Base-by-base conservation (phyloP, 176 grass and related monocot genomes). In the Aegilops longissima region DNA sequence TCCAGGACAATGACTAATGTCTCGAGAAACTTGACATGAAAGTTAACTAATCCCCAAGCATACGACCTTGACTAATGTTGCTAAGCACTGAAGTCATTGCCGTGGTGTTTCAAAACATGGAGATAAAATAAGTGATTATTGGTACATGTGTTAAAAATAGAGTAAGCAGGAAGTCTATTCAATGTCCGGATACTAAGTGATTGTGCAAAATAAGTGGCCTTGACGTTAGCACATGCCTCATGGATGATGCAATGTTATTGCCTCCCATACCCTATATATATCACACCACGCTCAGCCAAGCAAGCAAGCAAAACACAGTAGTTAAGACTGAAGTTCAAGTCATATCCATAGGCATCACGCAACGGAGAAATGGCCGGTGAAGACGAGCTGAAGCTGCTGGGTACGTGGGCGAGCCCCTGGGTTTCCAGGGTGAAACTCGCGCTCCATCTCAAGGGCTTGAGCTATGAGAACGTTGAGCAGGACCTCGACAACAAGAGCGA, bases 401-500 rank as follows among this genome's bases (percentile, higher is more conserved):
- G 85, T 9, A 6, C 17, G 1, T 78, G 82, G 78, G 3, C 21
- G 5, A 92, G 90, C 54, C 29, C 87, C 62, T 16, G 76, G 63
- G 9, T 23, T 10, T 23, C 67, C 2, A n/a, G 86, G 25, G 82
- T 88, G 66, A 66, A 83, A 18, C 74, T 92, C 4, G 88, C 86
- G 10, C 87, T 84, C 30, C 21, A 56, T 31, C 47, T 84, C 66
- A 89, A 89, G 40, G 66, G 81, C 66, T n/a, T 80, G 56, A 73
- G 30, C 81, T 89, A 89, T 1, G 85, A 87, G 29, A 11, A 84
- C 29, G 1, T 73, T 3, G 73, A 89, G 80, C 51, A 93, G 56
- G 78, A 84, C 3, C 70, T 83, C 80, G 0, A 3, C 13, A 66
- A 76, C 63, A 96, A 93, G 82, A 92, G 94, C 74, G 38, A 91